Percentiles rank a stretch among this genome's conserved stretches.
phyloP scores from a whole-genome alignment of 495 filamentous ascomycete genomes.

The Amphirosellinia nigrospora region DNA sequence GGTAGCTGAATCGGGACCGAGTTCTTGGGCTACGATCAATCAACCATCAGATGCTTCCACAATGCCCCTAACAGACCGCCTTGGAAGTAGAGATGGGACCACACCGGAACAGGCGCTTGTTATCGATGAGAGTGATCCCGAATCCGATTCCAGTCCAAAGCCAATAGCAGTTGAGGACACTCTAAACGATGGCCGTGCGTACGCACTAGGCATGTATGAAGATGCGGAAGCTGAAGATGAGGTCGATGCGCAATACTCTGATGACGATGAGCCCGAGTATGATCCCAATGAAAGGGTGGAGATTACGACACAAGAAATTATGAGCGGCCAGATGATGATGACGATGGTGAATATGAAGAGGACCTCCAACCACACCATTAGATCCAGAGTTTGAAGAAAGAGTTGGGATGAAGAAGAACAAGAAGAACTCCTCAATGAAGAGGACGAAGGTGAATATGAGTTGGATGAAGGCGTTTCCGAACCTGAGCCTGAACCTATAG shows the following conservation, averaged over 20 bases:
- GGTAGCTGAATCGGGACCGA: constrained; percentile 13
- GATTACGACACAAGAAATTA: constrained; percentile 42
- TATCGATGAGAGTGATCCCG: constrained; percentile 35
- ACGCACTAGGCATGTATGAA: constrained; percentile 36
- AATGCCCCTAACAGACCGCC: constrained; percentile 24
- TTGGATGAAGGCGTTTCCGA: constrained; percentile 19
- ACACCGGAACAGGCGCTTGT: constrained; percentile 36
- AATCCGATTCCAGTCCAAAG: constrained; percentile 18
- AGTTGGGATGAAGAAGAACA: constrained; percentile 41
- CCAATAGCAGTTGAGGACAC: constrained; percentile 31
- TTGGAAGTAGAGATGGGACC: constrained; percentile 30
- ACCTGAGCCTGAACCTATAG: constrained; percentile 6
- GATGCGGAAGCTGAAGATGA: constrained; percentile 37
- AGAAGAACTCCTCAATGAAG: constrained; percentile 33
- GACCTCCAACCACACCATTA: constrained; percentile 31
- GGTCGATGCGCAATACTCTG: constrained; percentile 37
- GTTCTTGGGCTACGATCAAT: constrained; percentile 33
- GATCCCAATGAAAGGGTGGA: constrained; percentile 38
- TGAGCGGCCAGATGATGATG: constrained; percentile 42
- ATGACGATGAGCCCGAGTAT: constrained; percentile 49
- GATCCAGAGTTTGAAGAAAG: constrained; percentile 38
- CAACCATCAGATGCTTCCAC: constrained; percentile 26
- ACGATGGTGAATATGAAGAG: constrained; percentile 45
- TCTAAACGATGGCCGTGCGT: constrained; percentile 27
- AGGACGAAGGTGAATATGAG: constrained; percentile 38